Conservation (phyloP, 1,284 basidiomycete species). For the Pascua guehoae region DNA sequence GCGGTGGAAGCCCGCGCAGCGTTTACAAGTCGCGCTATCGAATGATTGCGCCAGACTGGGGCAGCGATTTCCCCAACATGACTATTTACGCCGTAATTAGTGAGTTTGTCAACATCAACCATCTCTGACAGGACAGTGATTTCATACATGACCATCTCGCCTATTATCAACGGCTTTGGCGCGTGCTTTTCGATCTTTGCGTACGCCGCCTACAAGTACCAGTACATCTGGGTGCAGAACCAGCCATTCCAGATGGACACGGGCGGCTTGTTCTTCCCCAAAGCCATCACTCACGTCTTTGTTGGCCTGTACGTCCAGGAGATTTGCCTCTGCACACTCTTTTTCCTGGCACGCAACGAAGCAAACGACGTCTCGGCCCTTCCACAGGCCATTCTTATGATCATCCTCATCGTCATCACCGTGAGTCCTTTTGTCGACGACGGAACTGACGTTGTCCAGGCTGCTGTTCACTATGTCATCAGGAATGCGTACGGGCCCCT, state of each 20-base stretch:
- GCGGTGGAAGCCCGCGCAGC: slow-evolving; percentile 50
- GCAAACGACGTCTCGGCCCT: slow-evolving; percentile 58
- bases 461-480: slow-evolving; percentile 66
- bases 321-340: slow-evolving; percentile 75
- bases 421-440: neutral
- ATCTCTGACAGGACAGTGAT: slow-evolving; percentile 49
- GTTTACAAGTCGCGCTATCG: slow-evolving; percentile 50
- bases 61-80: slow-evolving; percentile 67
- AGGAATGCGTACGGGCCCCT: slow-evolving; percentile 60
- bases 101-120: slow-evolving; percentile 51
- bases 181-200: slow-evolving; percentile 76
- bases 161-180: slow-evolving; percentile 88
- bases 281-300: slow-evolving; percentile 86
- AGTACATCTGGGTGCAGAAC: slow-evolving; percentile 74
- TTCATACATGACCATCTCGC: slow-evolving; percentile 86
- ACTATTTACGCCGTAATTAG: slow-evolving; percentile 75
- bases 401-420: slow-evolving; percentile 75
- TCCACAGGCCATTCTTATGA: slow-evolving; percentile 73
- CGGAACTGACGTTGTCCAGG: slow-evolving; percentile 24
- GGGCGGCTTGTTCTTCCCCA: slow-evolving; percentile 91
- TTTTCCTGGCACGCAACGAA: slow-evolving; percentile 71
- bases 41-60: slow-evolving; percentile 58
- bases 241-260: slow-evolving; percentile 75
- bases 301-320: slow-evolving; percentile 84
- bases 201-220: slow-evolving; percentile 83